Conservation (phyloP, 2,329 filamentous ascomycete genomes). For the Sporothrix protearum region DNA sequence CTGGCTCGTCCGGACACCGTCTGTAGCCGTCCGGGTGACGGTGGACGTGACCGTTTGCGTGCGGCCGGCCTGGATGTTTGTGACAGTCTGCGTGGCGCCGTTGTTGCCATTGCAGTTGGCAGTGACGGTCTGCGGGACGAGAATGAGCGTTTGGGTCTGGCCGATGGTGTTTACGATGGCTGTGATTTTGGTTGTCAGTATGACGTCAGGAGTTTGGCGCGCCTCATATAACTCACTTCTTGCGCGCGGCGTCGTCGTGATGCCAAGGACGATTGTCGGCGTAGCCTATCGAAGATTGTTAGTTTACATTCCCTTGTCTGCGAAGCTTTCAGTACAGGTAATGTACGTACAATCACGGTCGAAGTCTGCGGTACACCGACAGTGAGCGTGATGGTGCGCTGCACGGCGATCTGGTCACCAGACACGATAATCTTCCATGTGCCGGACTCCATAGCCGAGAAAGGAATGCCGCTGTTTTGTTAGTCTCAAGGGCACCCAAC, state of each 20-base stretch:
- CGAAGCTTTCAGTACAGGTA: not conserved
- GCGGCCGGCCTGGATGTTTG: slow-evolving; percentile 34
- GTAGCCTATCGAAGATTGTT: slow-evolving; percentile 34
- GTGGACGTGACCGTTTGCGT: slow-evolving; percentile 36
- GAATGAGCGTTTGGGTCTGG: slow-evolving; percentile 38
- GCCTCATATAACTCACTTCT: slow-evolving; percentile 32
- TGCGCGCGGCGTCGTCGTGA: slow-evolving; percentile 39
- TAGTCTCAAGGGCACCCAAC: not conserved
- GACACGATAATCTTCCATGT: slow-evolving; percentile 39
- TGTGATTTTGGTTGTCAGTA: slow-evolving; percentile 22
- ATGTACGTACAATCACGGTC: slow-evolving; percentile 35
- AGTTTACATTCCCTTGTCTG: not conserved
- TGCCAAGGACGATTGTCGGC: slow-evolving; percentile 38
- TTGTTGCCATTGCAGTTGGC: slow-evolving; percentile 31
- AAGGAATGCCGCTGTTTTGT: slow-evolving; percentile 36
- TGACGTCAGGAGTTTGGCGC: not conserved
- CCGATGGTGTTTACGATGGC: slow-evolving; percentile 32
- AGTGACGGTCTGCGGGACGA: slow-evolving; percentile 36
- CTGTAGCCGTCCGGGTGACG: slow-evolving; percentile 36
- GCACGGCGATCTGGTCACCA: slow-evolving; percentile 38
- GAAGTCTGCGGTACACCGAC: slow-evolving; percentile 36
- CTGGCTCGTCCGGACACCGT: slow-evolving; percentile 35
- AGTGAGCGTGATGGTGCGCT: slow-evolving; percentile 38
- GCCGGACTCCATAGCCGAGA: slow-evolving; percentile 39
- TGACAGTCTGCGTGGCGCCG: slow-evolving; percentile 38